Base-by-base conservation (phyloP, 2,329 filamentous ascomycete genomes). In the Domatiomyces globalis region DNA sequence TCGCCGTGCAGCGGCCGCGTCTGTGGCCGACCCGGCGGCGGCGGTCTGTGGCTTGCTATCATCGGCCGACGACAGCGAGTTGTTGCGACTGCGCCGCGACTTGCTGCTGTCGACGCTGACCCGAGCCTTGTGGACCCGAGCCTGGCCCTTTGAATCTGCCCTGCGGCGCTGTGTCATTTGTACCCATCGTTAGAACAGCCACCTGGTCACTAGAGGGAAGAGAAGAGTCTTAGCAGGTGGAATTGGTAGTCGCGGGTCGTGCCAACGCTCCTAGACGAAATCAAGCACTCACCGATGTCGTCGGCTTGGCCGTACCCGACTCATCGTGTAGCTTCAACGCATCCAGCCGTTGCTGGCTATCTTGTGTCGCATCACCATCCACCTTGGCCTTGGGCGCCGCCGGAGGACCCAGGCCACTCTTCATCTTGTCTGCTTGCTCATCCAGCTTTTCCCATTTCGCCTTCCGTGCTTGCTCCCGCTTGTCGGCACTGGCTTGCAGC, bases 301-400 rank as follows among this genome's bases (percentile, higher is more conserved):
- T 69, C 56, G 68, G 66, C 58, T 86, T 83, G 61, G 77, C 69
- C 46, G 64, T 55, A 48, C 64, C 60, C 36, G 71, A 66, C 52
- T 81, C 85, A 67, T 96, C 90, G 66, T 94, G 85, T 63, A 96
- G 74, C 67, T 92, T 88, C 61, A 96, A 75, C 49, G 87, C 89
- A 69, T 95, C 87, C 59, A 96, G 76, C 60, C 87, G 79, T 71
- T 89, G 86, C 68, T 87, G 84, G 65, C 84, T 90, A 62, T 92
- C 87, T 61, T 90, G 85, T 49, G 83, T 76, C 3, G 82, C 79
- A 66, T 95, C 88, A 39, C 84, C 76, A 62, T 95, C 88, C 60
- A 61, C 27, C 64, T 64, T 19, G 33, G 55, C 66, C 56, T 4
- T 63, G 57, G 39, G 67, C 66, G 51, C 63, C 59, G 49, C 65